Percentiles rank a stretch among this genome's conserved stretches.
Evolutionary conservation across 495 filamentous ascomycete genomes (phyloP).

Genomic region (Penicillium soppii): DNA sequence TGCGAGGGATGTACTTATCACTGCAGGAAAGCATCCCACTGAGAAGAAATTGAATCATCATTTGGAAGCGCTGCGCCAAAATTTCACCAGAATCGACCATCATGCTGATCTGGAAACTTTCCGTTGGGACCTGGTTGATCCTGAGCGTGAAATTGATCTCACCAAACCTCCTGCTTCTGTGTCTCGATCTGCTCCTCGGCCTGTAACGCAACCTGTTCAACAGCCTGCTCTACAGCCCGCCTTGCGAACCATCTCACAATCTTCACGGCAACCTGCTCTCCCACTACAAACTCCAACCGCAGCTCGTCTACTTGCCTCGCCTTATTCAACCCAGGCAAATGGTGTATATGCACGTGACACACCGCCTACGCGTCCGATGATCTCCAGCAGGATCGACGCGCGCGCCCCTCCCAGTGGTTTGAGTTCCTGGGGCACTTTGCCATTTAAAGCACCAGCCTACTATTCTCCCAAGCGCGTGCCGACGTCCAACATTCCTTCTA

Average conservation of each 20-base stretch:
- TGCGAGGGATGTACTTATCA: slow-evolving; percentile 63
- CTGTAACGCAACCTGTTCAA: not conserved
- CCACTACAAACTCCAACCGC: no score
- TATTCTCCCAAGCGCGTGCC: not conserved
- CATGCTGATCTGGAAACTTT: slow-evolving; percentile 60
- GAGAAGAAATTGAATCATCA: slow-evolving; percentile 59
- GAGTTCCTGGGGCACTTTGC: not conserved
- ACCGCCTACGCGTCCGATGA: not conserved
- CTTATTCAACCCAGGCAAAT: not conserved
- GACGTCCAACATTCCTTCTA: not conserved
- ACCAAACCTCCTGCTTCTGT: not conserved
- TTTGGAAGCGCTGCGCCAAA: slow-evolving; percentile 45
- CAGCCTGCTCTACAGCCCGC: no score
- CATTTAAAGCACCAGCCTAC: slow-evolving; percentile 6
- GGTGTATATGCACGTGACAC: slow-evolving; percentile 2
- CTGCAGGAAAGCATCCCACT: slow-evolving; percentile 58
- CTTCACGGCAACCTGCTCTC: no score
- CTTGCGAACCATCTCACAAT: no score
- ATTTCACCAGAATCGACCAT: slow-evolving; percentile 39
- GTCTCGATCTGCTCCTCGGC: not conserved
- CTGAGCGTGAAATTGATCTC: not conserved
- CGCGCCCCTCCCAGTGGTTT: slow-evolving; percentile 1
- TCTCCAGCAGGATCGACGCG: not conserved
- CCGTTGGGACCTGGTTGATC: slow-evolving; percentile 67
- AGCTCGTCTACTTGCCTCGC: no score